Evolutionary conservation across 2,329 filamentous ascomycete genomes (phyloP).

Genomic region (Plectosphaerella sp.): DNA sequence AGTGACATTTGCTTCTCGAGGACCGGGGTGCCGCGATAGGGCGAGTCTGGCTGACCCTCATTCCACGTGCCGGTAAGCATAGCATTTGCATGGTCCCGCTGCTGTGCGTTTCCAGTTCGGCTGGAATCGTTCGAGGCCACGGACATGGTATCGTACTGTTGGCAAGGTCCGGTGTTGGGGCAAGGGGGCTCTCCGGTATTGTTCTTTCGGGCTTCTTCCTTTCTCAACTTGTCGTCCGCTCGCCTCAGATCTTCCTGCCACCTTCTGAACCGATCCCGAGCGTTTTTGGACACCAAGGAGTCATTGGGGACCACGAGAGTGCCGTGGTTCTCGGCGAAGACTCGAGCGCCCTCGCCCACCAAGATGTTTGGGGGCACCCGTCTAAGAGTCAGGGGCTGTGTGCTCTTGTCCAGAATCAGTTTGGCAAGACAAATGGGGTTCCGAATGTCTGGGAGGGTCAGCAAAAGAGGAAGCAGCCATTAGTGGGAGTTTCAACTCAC

Average conservation of each 20-base stretch:
- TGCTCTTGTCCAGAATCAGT: conserved; percentile 73
- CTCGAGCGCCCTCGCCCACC: conserved; percentile 76
- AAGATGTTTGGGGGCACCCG: conserved; percentile 91
- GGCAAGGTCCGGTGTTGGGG: conserved; percentile 14
- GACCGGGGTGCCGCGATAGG: conserved; percentile 22
- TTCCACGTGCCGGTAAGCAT: conserved; percentile 57
- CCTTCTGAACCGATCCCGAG: conserved; percentile 70
- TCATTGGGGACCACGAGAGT: conserved; percentile 72
- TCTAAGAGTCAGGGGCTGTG: conserved; percentile 71
- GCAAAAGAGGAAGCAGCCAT: neutral
- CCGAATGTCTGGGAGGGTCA: conserved; percentile 64
- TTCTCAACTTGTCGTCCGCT: conserved; percentile 43
- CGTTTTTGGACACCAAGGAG: conserved; percentile 72
- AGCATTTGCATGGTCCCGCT: conserved; percentile 48
- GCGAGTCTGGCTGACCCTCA: conserved; percentile 58
- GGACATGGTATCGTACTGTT: conserved; percentile 26
- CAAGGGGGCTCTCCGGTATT: conserved; percentile 15
- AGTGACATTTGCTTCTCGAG: conserved; percentile 2
- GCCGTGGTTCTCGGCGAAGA: conserved; percentile 79
- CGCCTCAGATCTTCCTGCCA: conserved; percentile 73
- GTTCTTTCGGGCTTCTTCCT: conserved; percentile 15
- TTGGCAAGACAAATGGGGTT: conserved; percentile 90
- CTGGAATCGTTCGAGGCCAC: neutral
- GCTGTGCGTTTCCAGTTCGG: conserved; percentile 15
- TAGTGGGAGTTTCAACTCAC: conserved; percentile 47